Evolutionary conservation across 495 filamentous ascomycete species (phyloP), one percentile per base, ranked within the genome.

Genomic region (Penicillium odoratum): DNA sequence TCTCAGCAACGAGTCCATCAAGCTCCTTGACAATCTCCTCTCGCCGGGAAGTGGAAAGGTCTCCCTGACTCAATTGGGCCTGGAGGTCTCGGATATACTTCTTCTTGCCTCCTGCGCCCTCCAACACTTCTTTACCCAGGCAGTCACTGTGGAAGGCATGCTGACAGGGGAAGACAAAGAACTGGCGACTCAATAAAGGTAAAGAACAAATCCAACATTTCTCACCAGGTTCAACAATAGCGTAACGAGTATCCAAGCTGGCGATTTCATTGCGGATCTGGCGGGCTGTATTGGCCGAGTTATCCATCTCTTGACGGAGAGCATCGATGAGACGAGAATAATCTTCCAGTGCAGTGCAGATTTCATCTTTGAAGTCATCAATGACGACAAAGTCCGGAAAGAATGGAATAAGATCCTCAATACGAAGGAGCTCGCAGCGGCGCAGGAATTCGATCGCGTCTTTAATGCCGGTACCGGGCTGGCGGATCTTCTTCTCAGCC

Each of bases 381-480:
- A 98, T 97, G 48, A 97, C 88, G n/a, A 97, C 91, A 61, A 98
- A 98, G 67, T 98, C 94, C 0, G 94, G 95, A 77, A 98, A 98
- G 76, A 97, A 97, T 0, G 95, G 94, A 42, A 98, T 97, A 21
- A 98, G 75, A 65, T 98, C 95, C 68, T 98, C 94, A 62, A 98
- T 98, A 58, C 88, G 86, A 16, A 98, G 83, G 3, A 98, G 78
- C 57, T 96, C 91, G 71, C 93, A 97, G 13, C 90, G 88, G 61
- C 88, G 88, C 13, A 98, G 81, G 69, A 98, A 97, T 56, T 96
- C 92, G 48, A 98, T 94, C 18, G 94, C 94, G 18, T 90, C 86
- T 73, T 97, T 96, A 80, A 97, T 96, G 38, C 91, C 89, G 46
- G 86, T 88, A 5, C 75, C 78, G 4, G 84, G 85, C 64, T 93